Conservation (phyloP, 2,329 filamentous ascomycete genomes). For the Cordyceps cateniannulata region DNA sequence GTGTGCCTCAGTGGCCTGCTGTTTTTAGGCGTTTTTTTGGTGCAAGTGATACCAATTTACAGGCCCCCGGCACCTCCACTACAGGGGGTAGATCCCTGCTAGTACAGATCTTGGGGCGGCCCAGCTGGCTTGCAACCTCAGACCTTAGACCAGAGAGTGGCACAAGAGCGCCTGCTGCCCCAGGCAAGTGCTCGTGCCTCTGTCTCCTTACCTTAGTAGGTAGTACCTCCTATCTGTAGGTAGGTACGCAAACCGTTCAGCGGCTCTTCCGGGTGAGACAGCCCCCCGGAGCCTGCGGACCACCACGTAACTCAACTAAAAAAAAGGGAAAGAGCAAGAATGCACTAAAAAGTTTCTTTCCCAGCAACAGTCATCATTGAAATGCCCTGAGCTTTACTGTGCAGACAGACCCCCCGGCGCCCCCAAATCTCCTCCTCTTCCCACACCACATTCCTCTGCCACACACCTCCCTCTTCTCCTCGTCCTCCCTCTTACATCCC, state of each 20-base stretch:
- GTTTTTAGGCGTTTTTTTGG: not conserved
- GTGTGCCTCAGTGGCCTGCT: too few species aligned
- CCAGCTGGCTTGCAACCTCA: not conserved
- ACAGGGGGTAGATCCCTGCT: not conserved
- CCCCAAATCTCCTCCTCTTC: constrained; percentile 11
- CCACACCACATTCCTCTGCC: constrained; percentile 19
- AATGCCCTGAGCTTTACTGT: not conserved
- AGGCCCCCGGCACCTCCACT: not conserved
- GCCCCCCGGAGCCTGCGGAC: not conserved
- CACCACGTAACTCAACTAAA: not conserved
- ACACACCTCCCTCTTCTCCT: constrained; percentile 20
- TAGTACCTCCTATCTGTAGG: too few species aligned
- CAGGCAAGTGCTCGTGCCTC: constrained; percentile 3
- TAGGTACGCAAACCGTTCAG: not conserved
- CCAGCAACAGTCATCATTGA: not conserved
- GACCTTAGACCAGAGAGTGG: not conserved
- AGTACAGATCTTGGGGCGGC: not conserved
- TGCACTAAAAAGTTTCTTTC: not conserved
- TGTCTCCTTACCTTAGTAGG: too few species aligned
- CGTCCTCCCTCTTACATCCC: constrained; percentile 20
- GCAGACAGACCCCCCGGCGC: not conserved
- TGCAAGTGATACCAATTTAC: not conserved
- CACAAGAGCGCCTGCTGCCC: not conserved
- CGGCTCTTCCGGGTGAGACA: not conserved
- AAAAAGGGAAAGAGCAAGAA: not conserved